These are phyloP conservation scores for Aureobasidium sp. DNA, from an alignment of 2,329 filamentous ascomycete species.

Conservation along the genomic window DNA sequence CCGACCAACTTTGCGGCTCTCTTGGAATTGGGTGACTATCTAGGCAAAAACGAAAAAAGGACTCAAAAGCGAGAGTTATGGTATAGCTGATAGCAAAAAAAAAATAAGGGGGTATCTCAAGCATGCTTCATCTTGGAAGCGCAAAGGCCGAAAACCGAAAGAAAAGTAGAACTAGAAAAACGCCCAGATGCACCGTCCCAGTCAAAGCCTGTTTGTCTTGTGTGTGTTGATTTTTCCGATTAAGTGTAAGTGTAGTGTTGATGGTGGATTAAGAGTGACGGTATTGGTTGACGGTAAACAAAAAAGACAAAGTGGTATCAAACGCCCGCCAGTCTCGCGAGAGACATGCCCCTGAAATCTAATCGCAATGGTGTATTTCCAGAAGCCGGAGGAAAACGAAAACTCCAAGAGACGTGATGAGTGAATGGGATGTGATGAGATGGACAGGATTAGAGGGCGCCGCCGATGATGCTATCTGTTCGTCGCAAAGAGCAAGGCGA, in stretches of 20 bases:
- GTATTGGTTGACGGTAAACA: not conserved
- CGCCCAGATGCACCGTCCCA: slow-evolving; percentile 5
- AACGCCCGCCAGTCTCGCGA: slow-evolving; percentile 9
- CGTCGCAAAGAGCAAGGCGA: not conserved
- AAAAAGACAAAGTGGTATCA: slow-evolving; percentile 4
- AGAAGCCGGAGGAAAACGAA: not conserved
- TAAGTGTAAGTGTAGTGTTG: not conserved
- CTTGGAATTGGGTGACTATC: not conserved
- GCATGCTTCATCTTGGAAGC: not conserved
- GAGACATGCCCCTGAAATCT: slow-evolving; percentile 8
- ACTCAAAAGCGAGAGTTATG: not conserved
- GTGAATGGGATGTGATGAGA: not conserved
- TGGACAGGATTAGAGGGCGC: not conserved
- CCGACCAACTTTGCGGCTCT: not conserved
- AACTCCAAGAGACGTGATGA: not conserved
- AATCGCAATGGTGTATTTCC: slow-evolving; percentile 3
- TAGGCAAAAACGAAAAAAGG: not conserved
- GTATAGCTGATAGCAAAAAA: not conserved
- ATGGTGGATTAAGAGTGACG: not conserved
- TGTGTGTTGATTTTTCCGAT: not conserved
- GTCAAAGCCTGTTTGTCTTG: slow-evolving; percentile 4
- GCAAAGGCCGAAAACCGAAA: not conserved
- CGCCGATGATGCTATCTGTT: not conserved
- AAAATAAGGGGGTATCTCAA: not conserved
- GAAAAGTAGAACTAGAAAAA: not conserved